Evolutionary conservation across 805 yeast genomes (phyloP), one percentile per base, ranked within the genome.

Genomic region (Metahyphopichia silvanorum): DNA sequence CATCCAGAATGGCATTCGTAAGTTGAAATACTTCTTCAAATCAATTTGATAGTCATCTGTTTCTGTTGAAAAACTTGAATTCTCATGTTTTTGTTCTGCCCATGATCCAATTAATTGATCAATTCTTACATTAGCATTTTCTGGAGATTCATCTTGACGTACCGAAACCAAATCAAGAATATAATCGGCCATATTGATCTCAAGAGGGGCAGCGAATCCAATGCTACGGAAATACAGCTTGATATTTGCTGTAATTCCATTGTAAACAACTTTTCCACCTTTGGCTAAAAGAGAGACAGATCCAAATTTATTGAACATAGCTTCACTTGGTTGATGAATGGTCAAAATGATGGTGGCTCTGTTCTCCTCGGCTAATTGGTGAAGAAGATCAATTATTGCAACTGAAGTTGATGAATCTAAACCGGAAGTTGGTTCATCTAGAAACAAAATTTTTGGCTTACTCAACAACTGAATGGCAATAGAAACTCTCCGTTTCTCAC

Each of bases 351-450:
- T 72, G 6, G 87, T 70, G 0, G 95, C 84, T 9, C 79, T 76
- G 5, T 80, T 77, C 19, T 69, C 72, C 2, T 40, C 48, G 2
- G 87, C 76, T 22, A 87, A 55, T 3, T 66, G 64, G 31, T 75
- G 65, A 36, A 86, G 62, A 24, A 86, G 74, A 19, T 69, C 63
- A 25, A 87, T 53, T 21, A 86, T 82, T 2, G 85, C 73, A 1
- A 75, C 69, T 0, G 95, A 83, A 0, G 93, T 85, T 36, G 84
- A 76, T 9, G 89, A 76, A 49, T 87, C 96, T 16, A 87, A 66
- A 0, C 96, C 96, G 4, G 94, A 84, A 0, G 95, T 87, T 2
- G 96, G 95, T 49, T 87, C 96, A 56, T 87, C 96, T 16, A 87
- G 56, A 31, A 87, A 69, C 21, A 87, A 53, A 23, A 87, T 68